Evolutionary conservation across 1,284 basidiomycete species (phyloP), one percentile per base, ranked within the genome.

Genomic region (Moesziomyces sp.): DNA sequence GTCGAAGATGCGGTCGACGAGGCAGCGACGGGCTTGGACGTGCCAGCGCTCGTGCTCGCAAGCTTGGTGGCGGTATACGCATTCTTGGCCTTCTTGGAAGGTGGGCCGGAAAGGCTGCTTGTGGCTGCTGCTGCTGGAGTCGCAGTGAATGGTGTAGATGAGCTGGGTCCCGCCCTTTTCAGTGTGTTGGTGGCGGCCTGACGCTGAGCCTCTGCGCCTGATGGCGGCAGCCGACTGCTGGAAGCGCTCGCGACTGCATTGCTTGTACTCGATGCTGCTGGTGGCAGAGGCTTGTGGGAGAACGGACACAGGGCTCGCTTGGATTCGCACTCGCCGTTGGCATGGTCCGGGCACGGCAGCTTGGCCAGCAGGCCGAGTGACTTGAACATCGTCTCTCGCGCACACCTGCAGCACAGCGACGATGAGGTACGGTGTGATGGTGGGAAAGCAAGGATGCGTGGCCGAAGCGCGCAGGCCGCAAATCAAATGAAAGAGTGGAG

Each of bases 261-360:
- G 30, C 0, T n/a, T 24, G 8, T 52, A 56, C 30, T 33, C 54
- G 24, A 11, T 26, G 46, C 13, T n/a, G 11, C 18, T 7, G 28
- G 42, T 24, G 52, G 13, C 10, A 51, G 33, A 1, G 62, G 24
- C 26, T 74, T 58, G 52, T 80, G 78, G 30, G 72, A 75, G 45
- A 73, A 79, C 23, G 75, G 66, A 45, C 78, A 80, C 13, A 52
- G 18, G 11, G 61, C 49, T n/a, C 78, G 59, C 24, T 47, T 54
- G 44, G 46, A 11, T 14, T 73, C 70, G 43, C 76, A 80, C 14
- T 71, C 66, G 18, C 76, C 75, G 19, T 70, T 64, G 9, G 63
- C 69, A 35, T 69, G 70, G 24, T 77, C 73, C 28, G 77, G 78
- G 43, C 78, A 80, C 33, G 76, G 74, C 47, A 80, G 51, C 54